phyloP scores from a whole-genome alignment of 306 rosid genomes.

The Glycine latifolia region DNA sequence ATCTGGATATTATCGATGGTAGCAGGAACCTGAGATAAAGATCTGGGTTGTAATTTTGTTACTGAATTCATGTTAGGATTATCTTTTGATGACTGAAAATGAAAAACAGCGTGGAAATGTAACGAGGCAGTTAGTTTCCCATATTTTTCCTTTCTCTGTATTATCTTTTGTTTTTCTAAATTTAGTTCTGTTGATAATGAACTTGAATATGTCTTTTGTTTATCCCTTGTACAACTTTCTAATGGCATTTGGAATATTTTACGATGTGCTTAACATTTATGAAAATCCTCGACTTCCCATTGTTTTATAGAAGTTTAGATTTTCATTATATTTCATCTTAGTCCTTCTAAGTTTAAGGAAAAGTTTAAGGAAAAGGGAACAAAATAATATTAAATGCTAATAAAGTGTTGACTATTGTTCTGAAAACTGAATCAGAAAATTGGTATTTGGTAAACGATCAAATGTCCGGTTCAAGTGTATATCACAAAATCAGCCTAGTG shows the following conservation, averaged over 20 bases:
- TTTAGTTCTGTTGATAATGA: conserved; percentile 6
- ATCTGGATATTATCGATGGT: no score
- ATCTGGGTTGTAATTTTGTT: not conserved
- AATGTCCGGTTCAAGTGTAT: no score
- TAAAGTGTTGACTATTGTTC: no score
- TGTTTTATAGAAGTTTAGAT: no score
- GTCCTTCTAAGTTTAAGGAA: no score
- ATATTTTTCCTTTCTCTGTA: not conserved
- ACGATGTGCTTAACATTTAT: not conserved
- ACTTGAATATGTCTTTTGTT: not conserved
- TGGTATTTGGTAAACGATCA: no score
- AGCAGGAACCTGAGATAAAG: no score
- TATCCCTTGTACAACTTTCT: not conserved
- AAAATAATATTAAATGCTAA: no score
- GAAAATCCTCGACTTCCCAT: not conserved
- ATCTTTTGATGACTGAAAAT: conserved; percentile 7
- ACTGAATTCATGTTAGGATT: conserved; percentile 18
- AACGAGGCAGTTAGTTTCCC: conserved; percentile 4
- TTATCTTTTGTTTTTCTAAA: not conserved
- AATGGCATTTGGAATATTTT: not conserved
- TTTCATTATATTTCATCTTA: no score
- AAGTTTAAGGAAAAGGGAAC: no score
- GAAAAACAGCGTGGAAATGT: conserved; percentile 13
- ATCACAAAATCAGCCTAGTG: not conserved
- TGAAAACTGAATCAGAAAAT: no score